Conservation (phyloP, 2,329 filamentous ascomycete genomes). For the Periconia sp. region DNA sequence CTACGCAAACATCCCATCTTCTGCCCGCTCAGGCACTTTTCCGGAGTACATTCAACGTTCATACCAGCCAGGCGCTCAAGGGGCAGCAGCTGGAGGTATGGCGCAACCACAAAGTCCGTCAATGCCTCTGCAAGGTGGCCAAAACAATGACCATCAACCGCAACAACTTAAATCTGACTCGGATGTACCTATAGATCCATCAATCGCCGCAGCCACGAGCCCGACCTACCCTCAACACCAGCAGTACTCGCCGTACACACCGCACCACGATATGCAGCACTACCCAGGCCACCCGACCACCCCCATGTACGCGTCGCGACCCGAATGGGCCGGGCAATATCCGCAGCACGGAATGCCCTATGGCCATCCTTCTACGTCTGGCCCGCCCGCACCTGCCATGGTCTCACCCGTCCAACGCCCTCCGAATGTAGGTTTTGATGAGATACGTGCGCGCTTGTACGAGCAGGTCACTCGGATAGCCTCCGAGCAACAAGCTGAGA, state of each 20-base stretch:
- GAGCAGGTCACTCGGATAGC: too few relatives aligned
- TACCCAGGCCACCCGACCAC: conserved; percentile 68
- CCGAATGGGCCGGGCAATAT: conserved; percentile 74
- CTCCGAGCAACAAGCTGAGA: too few relatives aligned
- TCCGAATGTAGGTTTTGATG: conserved; percentile 62
- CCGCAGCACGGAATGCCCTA: conserved; percentile 51
- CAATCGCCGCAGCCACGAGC: conserved; percentile 90
- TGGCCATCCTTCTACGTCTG: conserved; percentile 63
- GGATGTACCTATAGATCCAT: conserved; percentile 99
- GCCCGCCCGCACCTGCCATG: conserved; percentile 62
- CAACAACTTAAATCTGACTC: conserved; percentile 86
- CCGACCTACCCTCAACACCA: conserved; percentile 82
- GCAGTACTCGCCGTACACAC: conserved; percentile 86
- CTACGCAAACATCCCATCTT: conserved; percentile 79
- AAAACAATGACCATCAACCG: conserved; percentile 70
- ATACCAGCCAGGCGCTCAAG: conserved; percentile 78
- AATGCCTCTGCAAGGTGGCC: conserved; percentile 82
- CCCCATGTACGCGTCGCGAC: conserved; percentile 69
- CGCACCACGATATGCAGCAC: conserved; percentile 83
- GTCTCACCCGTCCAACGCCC: conserved; percentile 66
- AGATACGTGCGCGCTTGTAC: background rate
- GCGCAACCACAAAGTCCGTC: conserved; percentile 99
- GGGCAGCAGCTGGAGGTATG: conserved; percentile 86
- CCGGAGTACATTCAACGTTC: conserved; percentile 83
- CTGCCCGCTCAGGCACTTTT: conserved; percentile 81